Base-by-base conservation (phyloP, 495 filamentous ascomycete species). In the Tetracladium setigerum region DNA sequence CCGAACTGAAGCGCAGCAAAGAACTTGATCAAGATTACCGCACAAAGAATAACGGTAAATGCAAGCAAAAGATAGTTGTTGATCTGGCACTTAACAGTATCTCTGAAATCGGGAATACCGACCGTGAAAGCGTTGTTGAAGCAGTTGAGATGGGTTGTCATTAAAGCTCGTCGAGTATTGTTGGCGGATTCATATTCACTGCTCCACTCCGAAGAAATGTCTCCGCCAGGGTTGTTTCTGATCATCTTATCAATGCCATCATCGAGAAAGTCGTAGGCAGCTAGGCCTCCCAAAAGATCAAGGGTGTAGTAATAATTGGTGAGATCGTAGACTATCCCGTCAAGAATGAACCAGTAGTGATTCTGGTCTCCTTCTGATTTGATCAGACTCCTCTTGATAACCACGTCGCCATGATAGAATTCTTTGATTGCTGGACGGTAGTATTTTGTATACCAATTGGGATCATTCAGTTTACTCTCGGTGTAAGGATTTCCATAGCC, bases 1-100 rank as follows among this genome's bases (percentile, higher is more conserved):
- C 92, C 91, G 51, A 98, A 83, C 61, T 98, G 92, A 19, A 98
- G 74, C 37, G 92, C 92, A 46, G 92, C 84, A 56, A 98, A 64
- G 72, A 98, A 98, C 67, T 97, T 98, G 65, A 83, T 69, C 13
- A 83, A 54, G 47, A 97, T 86, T 44, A 95, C 87, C 11, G 75
- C 44, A 58, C 84, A 87, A 35, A 98, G 71, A 19, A 95, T 69
- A 54, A 90, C 71, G 34, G 89, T 84, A 62, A 96, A 95, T 2
- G 82, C 78, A 27, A 96, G 75, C 19, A 98, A 75, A 57, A 96
- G 82, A 65, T 87, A 96, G 62, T 91, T 92, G 68, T 95, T 95
- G 56, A 89, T 84, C 55, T 86, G 82, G 62, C 92, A 98, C 38
- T 66, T 73, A 0, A 89, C 65, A 9, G 75, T 69, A 31, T 85